Evolutionary conservation across 2,329 filamentous ascomycete genomes (phyloP), one percentile per base, ranked within the genome.

Genomic region (Phyllosticta capitalensis): DNA sequence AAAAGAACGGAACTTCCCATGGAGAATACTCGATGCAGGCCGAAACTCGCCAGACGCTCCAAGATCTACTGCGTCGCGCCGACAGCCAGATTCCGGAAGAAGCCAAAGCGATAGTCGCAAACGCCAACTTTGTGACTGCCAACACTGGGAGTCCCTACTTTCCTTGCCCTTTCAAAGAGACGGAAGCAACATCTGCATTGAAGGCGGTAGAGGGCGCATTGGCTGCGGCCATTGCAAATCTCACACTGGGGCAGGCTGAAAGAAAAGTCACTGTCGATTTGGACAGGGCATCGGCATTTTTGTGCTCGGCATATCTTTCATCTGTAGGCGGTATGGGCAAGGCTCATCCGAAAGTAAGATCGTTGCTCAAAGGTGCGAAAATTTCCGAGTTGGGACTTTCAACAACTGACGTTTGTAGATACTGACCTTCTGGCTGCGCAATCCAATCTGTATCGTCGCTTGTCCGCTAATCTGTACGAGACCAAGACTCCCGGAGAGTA

Each of bases 401-500:
- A 45, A 26, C 26, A 9, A 67, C 65, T 65, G 54, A 66, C 52
- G 2, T n/a, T 53, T 20, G 19, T 61, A 89, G 87, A 89, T 65
- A 90, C 87, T 66, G 88, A 90, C 71, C 72, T 90, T 21, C 74
- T 88, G 5, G 75, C 81, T 62, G 88, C 88, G 1, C 88, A 90
- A 68, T 88, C 87, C 1, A 83, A 84, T 62, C 75, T 83, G 6
- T 90, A 90, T 67, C 82, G 87, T 9, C 83, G 87, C 62, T 78
- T 90, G 71, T 88, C 87, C 10, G 87, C 87, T 14, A 89, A 89
- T 62, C 73, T 90, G 1, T 90, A 89, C 72, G 78, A 81, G 65
- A 89, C 87, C 9, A 85, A 83, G 68, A 79, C 77, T n/a, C 73
- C 77, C 1, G 82, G 81, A n/a, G 79, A 86, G 67, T 90, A 83